Conservation (phyloP, 805 yeast species). For the Candida odintsovae region DNA sequence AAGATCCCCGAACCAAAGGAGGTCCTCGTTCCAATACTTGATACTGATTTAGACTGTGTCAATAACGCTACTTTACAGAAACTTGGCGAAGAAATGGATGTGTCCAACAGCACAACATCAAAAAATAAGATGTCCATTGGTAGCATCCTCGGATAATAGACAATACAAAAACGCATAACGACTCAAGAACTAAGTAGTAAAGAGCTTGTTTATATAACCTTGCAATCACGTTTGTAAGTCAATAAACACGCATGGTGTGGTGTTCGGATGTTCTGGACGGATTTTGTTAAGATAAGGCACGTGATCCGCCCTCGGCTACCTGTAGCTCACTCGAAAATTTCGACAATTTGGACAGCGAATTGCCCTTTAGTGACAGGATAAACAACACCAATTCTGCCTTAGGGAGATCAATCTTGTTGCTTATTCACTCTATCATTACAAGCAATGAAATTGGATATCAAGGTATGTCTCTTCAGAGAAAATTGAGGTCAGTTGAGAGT, state of each 20-base stretch:
- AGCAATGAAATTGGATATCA: constrained; percentile 23
- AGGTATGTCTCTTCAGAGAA: constrained; percentile 12
- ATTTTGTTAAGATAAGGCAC: neutral
- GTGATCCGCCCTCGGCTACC: neutral
- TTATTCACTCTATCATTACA: neutral
- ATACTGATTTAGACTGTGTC: neutral
- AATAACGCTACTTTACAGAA: neutral
- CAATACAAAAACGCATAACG: neutral
- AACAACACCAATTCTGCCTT: neutral
- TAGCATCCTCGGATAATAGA: constrained; percentile 13
- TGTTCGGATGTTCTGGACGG: neutral
- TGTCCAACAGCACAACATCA: constrained; percentile 6
- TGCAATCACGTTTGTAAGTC: too few relatives aligned
- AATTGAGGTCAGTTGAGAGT: neutral
- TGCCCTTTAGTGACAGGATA: neutral
- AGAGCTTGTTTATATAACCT: too few relatives aligned
- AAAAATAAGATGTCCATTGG: constrained; percentile 19
- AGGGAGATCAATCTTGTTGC: neutral
- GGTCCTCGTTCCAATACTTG: neutral
- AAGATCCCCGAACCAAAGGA: neutral
- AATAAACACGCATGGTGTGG: neutral
- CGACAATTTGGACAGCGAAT: neutral
- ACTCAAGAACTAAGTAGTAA: too few relatives aligned
- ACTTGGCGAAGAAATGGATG: constrained; percentile 10
- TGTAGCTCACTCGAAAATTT: neutral